Conservation (phyloP, 1,139 yeast species). For the Cylindricascospora bacillispora region DNA sequence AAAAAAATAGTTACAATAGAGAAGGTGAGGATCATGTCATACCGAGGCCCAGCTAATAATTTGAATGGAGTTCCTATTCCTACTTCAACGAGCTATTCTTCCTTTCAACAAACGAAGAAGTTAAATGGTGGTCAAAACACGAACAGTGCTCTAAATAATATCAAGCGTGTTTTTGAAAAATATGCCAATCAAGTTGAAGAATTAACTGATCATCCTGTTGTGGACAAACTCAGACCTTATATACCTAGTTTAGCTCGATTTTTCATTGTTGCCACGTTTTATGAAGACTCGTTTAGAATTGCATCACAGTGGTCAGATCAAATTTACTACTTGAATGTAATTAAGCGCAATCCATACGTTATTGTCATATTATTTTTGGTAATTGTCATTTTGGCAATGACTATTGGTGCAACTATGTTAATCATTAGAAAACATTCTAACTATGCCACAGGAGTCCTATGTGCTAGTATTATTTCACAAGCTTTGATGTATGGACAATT, state of each 20-base stretch:
- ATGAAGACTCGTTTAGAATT: constrained; percentile 81
- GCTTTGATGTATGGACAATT: constrained; percentile 84
- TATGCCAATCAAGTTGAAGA: constrained; percentile 26
- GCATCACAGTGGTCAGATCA: constrained; percentile 86
- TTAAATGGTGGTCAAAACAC: not conserved
- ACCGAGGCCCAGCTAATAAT: constrained; percentile 5
- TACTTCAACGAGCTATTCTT: no score
- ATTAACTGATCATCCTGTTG: constrained; percentile 29
- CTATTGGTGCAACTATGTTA: constrained; percentile 57
- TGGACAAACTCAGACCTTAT: constrained; percentile 43
- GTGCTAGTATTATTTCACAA: constrained; percentile 67
- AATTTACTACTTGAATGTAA: constrained; percentile 68
- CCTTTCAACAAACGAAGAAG: no score
- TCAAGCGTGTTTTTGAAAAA: constrained; percentile 20
- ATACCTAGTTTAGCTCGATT: constrained; percentile 83
- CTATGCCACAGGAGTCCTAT: constrained; percentile 58
- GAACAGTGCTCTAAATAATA: no score
- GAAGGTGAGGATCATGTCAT: constrained; percentile 5
- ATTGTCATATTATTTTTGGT: constrained; percentile 60
- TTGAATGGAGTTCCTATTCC: constrained; percentile 1
- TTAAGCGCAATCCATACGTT: constrained; percentile 70
- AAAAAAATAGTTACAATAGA: no score
- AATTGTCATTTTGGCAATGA: constrained; percentile 57
- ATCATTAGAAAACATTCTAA: constrained; percentile 59
- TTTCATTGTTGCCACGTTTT: constrained; percentile 85